Base-by-base conservation (phyloP, 768 basidiomycete species). In the Pleurotus giganteus region DNA sequence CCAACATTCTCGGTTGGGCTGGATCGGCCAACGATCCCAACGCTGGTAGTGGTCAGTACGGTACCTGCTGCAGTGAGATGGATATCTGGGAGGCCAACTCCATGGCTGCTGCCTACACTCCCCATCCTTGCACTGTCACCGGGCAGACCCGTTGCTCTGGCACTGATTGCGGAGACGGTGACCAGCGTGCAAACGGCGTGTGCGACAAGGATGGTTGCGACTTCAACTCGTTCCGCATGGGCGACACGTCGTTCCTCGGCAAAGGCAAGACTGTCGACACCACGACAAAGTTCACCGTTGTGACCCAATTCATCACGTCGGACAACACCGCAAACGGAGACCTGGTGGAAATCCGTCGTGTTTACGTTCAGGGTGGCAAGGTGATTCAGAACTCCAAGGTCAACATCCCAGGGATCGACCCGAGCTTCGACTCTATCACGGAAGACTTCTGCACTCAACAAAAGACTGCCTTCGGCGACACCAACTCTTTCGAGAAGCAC, bases 221-320 rank as follows among this genome's bases (percentile, higher is more conserved):
- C 62, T 78, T 75, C 71, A 78, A 77, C 73, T 72, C 74, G 13
- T 78, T 63, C 67, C 74, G 76, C 63, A 68, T 75, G 71, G 76
- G 76, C 51, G 62, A 71, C 66, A 64, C 64, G 57, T 54, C 60
- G 37, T 78, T 76, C 72, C 70, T 67, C 63, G 76, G 76, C 39
- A 61, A 64, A 2, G 70, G 71, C 50, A 49, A 61, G 61, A 74
- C 70, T 46, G 69, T 77, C 63, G 70, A 77, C 68, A 78, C 75
- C 54, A 67, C 45, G 56, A 55, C 60, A 45, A 66, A 65, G 57
- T 65, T 76, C 66, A 78, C 76, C 45, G 73, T 74, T 52, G 74
- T 76, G 54, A 74, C 74, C 24, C 74, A 76, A 60, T 76, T 76
- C 69, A 55, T 75, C 57, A 75, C 75, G 54, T 55, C 58, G 53